Conservation (phyloP, 164 flowering plant species). For the grape (Vitis vinifera) region DNA sequence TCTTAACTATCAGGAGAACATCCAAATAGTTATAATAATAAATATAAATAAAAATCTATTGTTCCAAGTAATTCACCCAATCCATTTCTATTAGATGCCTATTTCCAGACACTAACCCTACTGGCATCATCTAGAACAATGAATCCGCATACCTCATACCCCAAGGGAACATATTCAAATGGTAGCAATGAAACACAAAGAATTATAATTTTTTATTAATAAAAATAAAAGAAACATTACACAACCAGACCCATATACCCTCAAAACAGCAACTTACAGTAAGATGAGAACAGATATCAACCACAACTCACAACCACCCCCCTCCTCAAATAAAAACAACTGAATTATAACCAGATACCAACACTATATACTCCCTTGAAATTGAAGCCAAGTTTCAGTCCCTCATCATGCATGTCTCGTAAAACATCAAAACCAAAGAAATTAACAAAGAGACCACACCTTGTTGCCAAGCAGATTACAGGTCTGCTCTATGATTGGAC, state of each 20-base stretch:
- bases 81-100: too few species aligned
- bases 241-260: background rate
- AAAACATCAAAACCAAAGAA: slow-evolving; percentile 10
- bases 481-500: background rate
- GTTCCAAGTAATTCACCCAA: too few species aligned
- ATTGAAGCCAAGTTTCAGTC: slow-evolving; percentile 9
- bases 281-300: background rate
- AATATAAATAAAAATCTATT: too few species aligned
- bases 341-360: background rate
- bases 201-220: background rate
- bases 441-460: slow-evolving; percentile 10
- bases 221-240: slow-evolving; percentile 6
- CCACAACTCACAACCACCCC: background rate
- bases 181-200: background rate
- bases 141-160: too few species aligned
- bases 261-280: slow-evolving; percentile 11
- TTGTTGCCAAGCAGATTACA: background rate
- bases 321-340: too few species aligned
- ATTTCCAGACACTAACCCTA: too few species aligned
- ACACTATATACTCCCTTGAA: slow-evolving; percentile 15
- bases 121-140: too few species aligned
- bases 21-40: too few species aligned
- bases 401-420: background rate
- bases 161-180: too few species aligned
- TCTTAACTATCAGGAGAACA: too few species aligned